Evolutionary conservation across 805 yeast species (phyloP).

Genomic region (Candida endomychidarum): DNA sequence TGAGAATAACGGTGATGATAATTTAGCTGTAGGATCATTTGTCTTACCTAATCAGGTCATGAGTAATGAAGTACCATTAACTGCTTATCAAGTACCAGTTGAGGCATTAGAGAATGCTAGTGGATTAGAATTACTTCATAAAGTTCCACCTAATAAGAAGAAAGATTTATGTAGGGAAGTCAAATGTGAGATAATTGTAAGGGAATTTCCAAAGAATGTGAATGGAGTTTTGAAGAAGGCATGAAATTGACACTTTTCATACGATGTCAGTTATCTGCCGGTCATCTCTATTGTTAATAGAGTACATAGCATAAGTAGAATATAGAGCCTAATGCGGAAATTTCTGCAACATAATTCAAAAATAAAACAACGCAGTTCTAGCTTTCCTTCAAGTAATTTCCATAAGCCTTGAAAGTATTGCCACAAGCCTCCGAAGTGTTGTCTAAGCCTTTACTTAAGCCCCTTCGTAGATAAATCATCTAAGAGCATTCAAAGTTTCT

Average conservation of each 20-base stretch:
- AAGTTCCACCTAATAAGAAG: conserved; percentile 56
- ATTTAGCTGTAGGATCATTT: conserved; percentile 83
- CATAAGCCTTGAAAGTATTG: no score
- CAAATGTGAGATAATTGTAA: conserved; percentile 72
- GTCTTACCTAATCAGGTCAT: conserved; percentile 88
- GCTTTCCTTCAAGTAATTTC: no score
- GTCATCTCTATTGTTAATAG: no score
- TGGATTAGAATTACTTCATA: conserved; percentile 78
- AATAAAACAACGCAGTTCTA: no score
- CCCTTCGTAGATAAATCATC: no score
- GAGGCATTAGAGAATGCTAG: conserved; percentile 86
- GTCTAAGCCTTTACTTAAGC: no score
- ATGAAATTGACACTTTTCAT: neutral
- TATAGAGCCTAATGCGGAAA: no score
- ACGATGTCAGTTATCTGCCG: no score
- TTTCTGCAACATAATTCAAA: no score
- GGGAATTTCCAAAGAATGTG: conserved; percentile 65
- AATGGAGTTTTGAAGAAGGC: conserved; percentile 16
- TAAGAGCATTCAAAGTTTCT: no score
- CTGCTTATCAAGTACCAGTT: conserved; percentile 79
- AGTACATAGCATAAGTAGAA: neutral
- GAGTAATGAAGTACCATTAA: conserved; percentile 66
- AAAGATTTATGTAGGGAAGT: conserved; percentile 78
- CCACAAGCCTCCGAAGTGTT: no score
- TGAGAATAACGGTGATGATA: conserved; percentile 48